Evolutionary conservation across 345 rosid species (phyloP).

Genomic region (Atalantia buxifolia): DNA sequence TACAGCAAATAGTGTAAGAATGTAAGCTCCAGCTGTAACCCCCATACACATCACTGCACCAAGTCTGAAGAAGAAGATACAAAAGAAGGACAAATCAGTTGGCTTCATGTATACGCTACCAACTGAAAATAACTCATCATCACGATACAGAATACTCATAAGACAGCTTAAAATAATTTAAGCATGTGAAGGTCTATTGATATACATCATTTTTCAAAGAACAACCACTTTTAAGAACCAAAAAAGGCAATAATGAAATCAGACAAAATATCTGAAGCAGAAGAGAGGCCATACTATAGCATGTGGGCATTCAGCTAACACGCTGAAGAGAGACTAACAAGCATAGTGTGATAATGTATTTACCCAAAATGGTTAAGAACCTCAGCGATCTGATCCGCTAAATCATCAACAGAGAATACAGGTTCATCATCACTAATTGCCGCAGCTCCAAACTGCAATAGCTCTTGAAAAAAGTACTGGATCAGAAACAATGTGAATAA

Average conservation of each 20-base stretch:
- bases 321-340: slow-evolving; percentile 5
- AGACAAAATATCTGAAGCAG: not conserved
- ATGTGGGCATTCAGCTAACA: slow-evolving; percentile 5
- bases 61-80: slow-evolving; percentile 42
- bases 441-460: slow-evolving; percentile 95
- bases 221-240: slow-evolving; percentile 9
- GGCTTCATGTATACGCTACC: slow-evolving; percentile 1
- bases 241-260: not conserved
- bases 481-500: slow-evolving; percentile 53
- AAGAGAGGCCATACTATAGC: slow-evolving; percentile 8
- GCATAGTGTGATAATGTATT: slow-evolving; percentile 5
- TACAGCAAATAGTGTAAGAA: slow-evolving; percentile 91
- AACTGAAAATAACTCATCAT: not conserved
- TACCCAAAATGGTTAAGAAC: slow-evolving; percentile 97
- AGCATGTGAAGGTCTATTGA: not conserved
- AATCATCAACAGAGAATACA: slow-evolving; percentile 81
- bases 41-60: slow-evolving; percentile 99
- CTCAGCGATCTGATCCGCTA: slow-evolving; percentile 87
- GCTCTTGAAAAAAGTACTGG: slow-evolving; percentile 54
- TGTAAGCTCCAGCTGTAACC: slow-evolving; percentile 95
- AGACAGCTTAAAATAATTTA: slow-evolving; percentile 8
- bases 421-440: slow-evolving; percentile 50
- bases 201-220: slow-evolving; percentile 18
- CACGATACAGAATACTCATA: not conserved
- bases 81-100: slow-evolving; percentile 8